A percentile compares a stretch with the other conserved stretches of the same genome.
These are phyloP conservation scores for Lentinula raphanica DNA, from an alignment of 768 basidiomycete genomes.

Conservation along the genomic window DNA sequence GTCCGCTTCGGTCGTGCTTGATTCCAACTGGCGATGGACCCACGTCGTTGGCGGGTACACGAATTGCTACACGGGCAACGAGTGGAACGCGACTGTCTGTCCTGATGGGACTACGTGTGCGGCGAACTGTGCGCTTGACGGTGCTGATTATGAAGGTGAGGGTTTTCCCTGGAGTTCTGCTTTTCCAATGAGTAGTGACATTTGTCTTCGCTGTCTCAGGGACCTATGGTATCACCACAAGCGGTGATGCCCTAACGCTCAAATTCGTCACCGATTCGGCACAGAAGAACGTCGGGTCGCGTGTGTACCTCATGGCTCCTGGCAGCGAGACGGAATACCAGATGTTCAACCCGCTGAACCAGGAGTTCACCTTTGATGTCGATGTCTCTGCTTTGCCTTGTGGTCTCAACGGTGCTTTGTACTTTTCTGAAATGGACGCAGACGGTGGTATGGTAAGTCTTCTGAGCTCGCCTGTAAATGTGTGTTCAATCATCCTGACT, in stretches of 20 bases:
- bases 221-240: conserved; percentile 48
- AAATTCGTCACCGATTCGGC: conserved; percentile 35
- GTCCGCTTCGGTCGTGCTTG: conserved; percentile 33
- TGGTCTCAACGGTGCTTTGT: conserved; percentile 58
- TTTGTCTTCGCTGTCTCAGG: conserved; percentile 14
- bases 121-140: conserved; percentile 35
- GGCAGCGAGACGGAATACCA: conserved; percentile 38
- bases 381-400: conserved; percentile 53
- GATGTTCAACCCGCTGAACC: conserved; percentile 47
- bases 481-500: conserved; percentile 26
- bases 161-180: not conserved
- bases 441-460: conserved; percentile 30
- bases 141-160: conserved; percentile 33
- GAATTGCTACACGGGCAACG: conserved; percentile 33
- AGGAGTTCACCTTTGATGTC: conserved; percentile 58
- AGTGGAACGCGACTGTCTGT: conserved; percentile 47
- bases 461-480: not conserved
- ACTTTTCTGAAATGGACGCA: conserved; percentile 56
- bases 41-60: conserved; percentile 39
- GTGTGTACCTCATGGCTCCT: conserved; percentile 43
- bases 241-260: conserved; percentile 38
- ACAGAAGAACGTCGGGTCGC: conserved; percentile 32
- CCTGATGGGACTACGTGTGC: conserved; percentile 46
- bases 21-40: conserved; percentile 48
- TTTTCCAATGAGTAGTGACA: not conserved